Conservation (phyloP, 177 flowering plant genomes). For the Telopea speciosissima region DNA sequence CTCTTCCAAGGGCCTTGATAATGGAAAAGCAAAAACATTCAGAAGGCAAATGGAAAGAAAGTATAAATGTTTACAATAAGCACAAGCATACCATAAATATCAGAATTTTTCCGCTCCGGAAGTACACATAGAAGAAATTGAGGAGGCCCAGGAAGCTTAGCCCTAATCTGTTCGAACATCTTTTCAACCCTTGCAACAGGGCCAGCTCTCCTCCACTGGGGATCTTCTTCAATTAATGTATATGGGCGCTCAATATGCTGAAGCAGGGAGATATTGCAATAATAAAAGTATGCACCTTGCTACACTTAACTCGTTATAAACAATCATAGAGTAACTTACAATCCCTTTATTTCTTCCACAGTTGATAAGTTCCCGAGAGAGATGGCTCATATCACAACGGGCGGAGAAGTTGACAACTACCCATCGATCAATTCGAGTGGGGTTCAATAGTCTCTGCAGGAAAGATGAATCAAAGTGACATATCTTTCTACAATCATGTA, state of each 20-base stretch:
- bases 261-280: neutral
- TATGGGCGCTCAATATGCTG: conserved; percentile 64
- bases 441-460: conserved; percentile 41
- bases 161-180: conserved; percentile 57
- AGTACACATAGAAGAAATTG: conserved; percentile 67
- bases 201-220: conserved; percentile 30
- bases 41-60: neutral
- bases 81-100: conserved; percentile 56
- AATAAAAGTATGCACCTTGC: neutral
- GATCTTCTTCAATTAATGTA: conserved; percentile 72
- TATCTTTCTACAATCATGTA: neutral
- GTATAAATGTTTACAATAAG: conserved; percentile 1
- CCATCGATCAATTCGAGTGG: conserved; percentile 49
- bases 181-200: conserved; percentile 65
- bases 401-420: conserved; percentile 74
- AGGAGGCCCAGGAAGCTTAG: conserved; percentile 54
- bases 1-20: conserved; percentile 86
- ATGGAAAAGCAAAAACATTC: conserved; percentile 3
- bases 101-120: conserved; percentile 69
- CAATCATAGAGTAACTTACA: conserved; percentile 34
- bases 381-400: conserved; percentile 56
- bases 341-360: conserved; percentile 75
- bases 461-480: conserved; percentile 2
- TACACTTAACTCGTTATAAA: conserved; percentile 3
- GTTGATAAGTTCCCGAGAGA: conserved; percentile 63